These are phyloP conservation scores for Fusarium fujikuroi DNA, from an alignment of 2,329 filamentous ascomycete species.

Conservation along the genomic window DNA sequence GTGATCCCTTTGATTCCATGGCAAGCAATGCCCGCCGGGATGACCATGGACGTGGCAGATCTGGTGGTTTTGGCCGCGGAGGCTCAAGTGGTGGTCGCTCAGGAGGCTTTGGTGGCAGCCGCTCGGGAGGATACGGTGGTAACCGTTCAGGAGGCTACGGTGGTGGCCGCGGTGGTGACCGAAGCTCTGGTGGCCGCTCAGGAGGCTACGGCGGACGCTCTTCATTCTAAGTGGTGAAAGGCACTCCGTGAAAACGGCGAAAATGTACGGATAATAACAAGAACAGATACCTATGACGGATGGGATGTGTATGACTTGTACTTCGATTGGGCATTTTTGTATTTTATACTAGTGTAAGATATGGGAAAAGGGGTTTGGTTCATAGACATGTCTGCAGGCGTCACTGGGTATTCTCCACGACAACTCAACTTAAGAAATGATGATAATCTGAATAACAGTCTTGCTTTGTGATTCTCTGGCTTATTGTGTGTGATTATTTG, in stretches of 20 bases:
- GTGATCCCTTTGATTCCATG: slow-evolving; percentile 44
- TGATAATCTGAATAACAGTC: slow-evolving; percentile 16
- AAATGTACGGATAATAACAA: slow-evolving; percentile 34
- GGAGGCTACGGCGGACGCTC: slow-evolving; percentile 25
- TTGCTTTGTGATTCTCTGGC: neutral
- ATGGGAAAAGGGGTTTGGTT: slow-evolving; percentile 39
- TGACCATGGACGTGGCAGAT: slow-evolving; percentile 19
- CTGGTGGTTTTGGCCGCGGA: slow-evolving; percentile 10
- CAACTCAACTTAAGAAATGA: slow-evolving; percentile 45
- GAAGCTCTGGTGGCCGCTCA: slow-evolving; percentile 20
- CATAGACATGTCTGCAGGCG: slow-evolving; percentile 41
- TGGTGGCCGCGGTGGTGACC: slow-evolving; percentile 6
- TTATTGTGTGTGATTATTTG: neutral
- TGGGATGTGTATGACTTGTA: slow-evolving; percentile 42
- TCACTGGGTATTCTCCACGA: slow-evolving; percentile 37
- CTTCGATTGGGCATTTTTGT: slow-evolving; percentile 42
- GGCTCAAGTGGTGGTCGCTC: slow-evolving; percentile 18
- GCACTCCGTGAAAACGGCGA: neutral
- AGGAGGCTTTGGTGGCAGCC: neutral
- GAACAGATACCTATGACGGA: slow-evolving; percentile 22
- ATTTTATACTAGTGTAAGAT: slow-evolving; percentile 39
- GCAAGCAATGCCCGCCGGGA: slow-evolving; percentile 43
- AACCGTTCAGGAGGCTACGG: neutral
- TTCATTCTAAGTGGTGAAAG: slow-evolving; percentile 10
- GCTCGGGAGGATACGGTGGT: neutral